These are phyloP conservation scores for Nadsonia commutata DNA, from an alignment of 1,139 yeast genomes.

Conservation along the genomic window DNA sequence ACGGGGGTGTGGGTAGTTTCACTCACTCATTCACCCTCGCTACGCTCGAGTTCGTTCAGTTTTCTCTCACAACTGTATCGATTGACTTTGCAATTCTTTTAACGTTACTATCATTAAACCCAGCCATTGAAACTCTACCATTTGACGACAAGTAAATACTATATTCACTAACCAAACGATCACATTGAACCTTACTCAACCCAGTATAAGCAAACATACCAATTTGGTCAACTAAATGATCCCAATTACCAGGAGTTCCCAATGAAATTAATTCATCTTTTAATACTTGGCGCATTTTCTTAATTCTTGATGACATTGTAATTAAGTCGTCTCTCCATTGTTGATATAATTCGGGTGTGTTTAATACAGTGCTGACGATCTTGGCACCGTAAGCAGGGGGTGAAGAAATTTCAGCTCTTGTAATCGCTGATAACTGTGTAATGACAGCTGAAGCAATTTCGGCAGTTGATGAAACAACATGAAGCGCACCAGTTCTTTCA, in stretches of 20 bases:
- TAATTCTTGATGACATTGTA: conserved; percentile 80
- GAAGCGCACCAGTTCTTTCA: conserved; percentile 92
- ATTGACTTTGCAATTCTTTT: conserved; percentile 69
- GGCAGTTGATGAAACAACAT: conserved; percentile 22
- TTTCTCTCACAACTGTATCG: conserved; percentile 22
- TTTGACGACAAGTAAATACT: conserved; percentile 54
- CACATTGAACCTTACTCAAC: conserved; percentile 63
- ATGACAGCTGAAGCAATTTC: conserved; percentile 31
- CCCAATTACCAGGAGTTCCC: conserved; percentile 84
- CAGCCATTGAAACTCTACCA: conserved; percentile 92
- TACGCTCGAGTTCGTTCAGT: too few species aligned
- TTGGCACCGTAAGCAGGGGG: conserved; percentile 97
- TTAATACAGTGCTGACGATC: conserved; percentile 66
- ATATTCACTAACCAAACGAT: conserved; percentile 59
- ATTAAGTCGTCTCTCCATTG: conserved; percentile 83
- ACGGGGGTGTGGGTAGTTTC: too few species aligned
- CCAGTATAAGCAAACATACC: conserved; percentile 98
- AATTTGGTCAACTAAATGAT: conserved; percentile 77
- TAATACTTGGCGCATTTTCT: conserved; percentile 56
- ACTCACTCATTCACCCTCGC: too few species aligned
- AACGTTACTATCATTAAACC: conserved; percentile 71
- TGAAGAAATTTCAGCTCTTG: conserved; percentile 77
- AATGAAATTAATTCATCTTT: conserved; percentile 46
- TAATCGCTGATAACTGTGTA: conserved; percentile 66
- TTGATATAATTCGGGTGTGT: conserved; percentile 42